Base-by-base conservation (phyloP, 1,284 basidiomycete genomes). In the Neolentinus lepideus region DNA sequence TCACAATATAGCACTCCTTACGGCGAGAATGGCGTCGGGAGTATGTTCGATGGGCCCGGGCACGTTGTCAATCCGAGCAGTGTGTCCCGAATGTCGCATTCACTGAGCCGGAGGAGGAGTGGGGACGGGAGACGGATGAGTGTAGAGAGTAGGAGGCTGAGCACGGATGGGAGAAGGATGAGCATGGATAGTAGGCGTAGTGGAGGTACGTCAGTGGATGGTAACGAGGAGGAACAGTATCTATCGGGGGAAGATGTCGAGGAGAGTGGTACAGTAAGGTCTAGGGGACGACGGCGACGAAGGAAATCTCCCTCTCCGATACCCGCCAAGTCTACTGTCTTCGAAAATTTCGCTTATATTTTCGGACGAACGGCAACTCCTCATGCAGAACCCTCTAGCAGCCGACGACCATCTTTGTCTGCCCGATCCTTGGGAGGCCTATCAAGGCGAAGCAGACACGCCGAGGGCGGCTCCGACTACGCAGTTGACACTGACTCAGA, bases 41-140 rank as follows among this genome's bases (percentile, higher is more conserved):
- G 84, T 21, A 82, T 90, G 75, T 92, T 90, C 64, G 84, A 86
- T 62, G 89, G 90, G 0, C 89, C 90, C 1, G 81, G 83, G 1
- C 83, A 88, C 64, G 72, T 72, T 31, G 81, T 78, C 26, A 83
- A 88, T 59, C 89, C 89, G 0, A 88, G 84, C 66, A 88, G 88
- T 62, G 79, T 84, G 9, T 89, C 89, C 8, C 77, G 85, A 56
- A 91, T 92, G 89, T 54, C 70, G 80, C 35, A 73, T 54, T 67
- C 67, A 2, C 59, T 60, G 25, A 73, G 71, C 53, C 74, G 83
- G 29, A 74, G 80, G 59, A 75, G 69, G 62, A 86, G 84, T 61
- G 71, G 72, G 45, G 84, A 81, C 58, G 22, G 47, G 10, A 3
- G 47, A 21, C 62, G 62, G 53, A 58, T 60, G 54, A 62, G 61